phyloP scores from a whole-genome alignment of 2,329 filamentous ascomycete genomes.

The Metarhizium album region DNA sequence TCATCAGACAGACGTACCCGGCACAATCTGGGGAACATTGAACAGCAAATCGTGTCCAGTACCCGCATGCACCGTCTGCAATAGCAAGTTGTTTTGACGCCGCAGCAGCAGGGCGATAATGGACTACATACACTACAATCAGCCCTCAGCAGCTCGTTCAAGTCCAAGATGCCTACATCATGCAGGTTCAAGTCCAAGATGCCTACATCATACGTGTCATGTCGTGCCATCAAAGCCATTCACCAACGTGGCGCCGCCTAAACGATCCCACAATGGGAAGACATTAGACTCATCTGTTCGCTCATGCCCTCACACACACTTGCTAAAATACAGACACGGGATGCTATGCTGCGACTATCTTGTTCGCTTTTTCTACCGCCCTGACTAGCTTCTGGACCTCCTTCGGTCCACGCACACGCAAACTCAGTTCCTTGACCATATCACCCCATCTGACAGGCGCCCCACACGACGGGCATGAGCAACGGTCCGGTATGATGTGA shows the following conservation, averaged over 20 bases:
- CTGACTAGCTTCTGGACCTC: constrained; percentile 61
- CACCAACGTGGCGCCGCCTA: not conserved
- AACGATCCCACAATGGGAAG: not conserved
- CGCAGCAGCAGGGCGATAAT: too few relatives aligned
- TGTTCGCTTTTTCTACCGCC: constrained; percentile 25
- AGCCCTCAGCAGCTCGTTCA: too few relatives aligned
- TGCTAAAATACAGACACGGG: not conserved
- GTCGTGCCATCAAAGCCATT: too few relatives aligned
- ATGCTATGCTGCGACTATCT: not conserved
- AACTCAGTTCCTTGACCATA: constrained; percentile 71
- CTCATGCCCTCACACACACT: not conserved
- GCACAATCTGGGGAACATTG: not conserved
- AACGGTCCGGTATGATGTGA: constrained; percentile 54
- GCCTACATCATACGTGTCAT: too few relatives aligned
- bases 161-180: too few relatives aligned
- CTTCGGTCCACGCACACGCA: constrained; percentile 59
- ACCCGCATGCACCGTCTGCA: not conserved
- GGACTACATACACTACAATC: too few relatives aligned
- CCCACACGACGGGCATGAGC: constrained; percentile 61
- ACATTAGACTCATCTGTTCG: not conserved
- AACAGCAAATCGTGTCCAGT: not conserved
- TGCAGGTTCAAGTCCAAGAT: too few relatives aligned
- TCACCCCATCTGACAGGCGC: constrained; percentile 56
- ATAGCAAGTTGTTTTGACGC: too few relatives aligned
- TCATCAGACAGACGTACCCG: not conserved